phyloP scores from a whole-genome alignment of 441 rosid species.

The Gossypium trilobum region DNA sequence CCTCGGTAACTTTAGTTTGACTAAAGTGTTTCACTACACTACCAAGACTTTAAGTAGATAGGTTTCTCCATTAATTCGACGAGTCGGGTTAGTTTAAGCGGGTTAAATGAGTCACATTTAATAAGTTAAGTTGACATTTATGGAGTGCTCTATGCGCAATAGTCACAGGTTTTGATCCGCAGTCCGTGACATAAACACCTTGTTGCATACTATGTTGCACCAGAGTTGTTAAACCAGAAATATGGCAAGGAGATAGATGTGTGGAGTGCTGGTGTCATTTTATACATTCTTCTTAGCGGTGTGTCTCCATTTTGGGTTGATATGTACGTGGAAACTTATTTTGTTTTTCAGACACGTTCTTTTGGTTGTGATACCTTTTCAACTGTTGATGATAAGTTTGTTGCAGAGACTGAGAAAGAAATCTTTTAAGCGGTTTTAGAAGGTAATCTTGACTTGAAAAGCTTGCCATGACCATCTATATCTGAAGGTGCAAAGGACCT shows the following conservation, averaged over 20 bases:
- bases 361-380: background rate
- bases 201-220: conserved; percentile 53
- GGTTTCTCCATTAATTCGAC: too few species aligned
- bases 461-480: conserved; percentile 47
- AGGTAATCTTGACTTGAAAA: conserved; percentile 41
- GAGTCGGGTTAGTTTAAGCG: too few species aligned
- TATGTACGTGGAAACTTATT: conserved; percentile 16
- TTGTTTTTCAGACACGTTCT: background rate
- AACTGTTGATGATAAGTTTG: background rate
- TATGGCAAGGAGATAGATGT: conserved; percentile 58
- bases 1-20: too few species aligned
- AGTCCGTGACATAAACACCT: too few species aligned
- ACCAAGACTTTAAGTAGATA: too few species aligned
- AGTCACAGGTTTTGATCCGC: too few species aligned
- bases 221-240: conserved; percentile 38
- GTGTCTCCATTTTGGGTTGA: conserved; percentile 64
- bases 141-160: too few species aligned
- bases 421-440: conserved; percentile 30
- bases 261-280: conserved; percentile 62
- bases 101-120: too few species aligned
- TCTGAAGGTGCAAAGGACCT: conserved; percentile 50
- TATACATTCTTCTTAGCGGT: conserved; percentile 59
- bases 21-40: too few species aligned
- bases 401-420: conserved; percentile 44
- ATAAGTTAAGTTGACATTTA: too few species aligned